Conservation (phyloP, 225 moss, liverwort and hornwort genomes). For the Thuidium tamariscinum region DNA sequence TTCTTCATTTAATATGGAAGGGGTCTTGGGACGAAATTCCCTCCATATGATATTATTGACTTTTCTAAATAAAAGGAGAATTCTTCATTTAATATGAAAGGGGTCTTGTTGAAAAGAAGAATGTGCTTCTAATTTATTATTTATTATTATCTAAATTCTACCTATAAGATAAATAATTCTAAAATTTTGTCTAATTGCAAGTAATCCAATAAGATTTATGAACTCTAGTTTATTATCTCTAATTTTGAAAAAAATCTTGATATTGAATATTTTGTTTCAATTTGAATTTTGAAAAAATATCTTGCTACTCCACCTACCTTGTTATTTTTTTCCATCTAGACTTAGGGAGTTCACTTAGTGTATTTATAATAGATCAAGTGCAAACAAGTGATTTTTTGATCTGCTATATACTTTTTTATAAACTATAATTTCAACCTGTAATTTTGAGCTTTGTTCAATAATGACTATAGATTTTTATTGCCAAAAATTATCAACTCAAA, state of each 20-base stretch:
- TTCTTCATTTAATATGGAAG: not conserved
- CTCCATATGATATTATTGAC: not conserved
- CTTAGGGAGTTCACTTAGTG: too few relatives aligned
- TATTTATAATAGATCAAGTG: too few relatives aligned
- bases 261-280: too few relatives aligned
- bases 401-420: too few relatives aligned
- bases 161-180: not conserved
- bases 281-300: not conserved
- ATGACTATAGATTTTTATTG: too few relatives aligned
- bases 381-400: too few relatives aligned
- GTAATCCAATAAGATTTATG: not conserved
- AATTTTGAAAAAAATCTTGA: not conserved
- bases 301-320: not conserved
- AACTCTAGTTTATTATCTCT: not conserved
- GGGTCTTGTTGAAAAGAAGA: not conserved
- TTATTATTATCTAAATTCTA: not conserved
- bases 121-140: accelerated
- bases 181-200: not conserved
- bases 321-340: not conserved
- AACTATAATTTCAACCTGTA: too few relatives aligned
- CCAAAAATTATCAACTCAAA: too few relatives aligned
- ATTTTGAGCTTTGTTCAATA: too few relatives aligned
- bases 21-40: not conserved
- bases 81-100: too few relatives aligned
- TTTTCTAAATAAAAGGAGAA: not conserved